Conservation (phyloP, 2,329 filamentous ascomycete species). For the Ophiocordyceps australis region DNA sequence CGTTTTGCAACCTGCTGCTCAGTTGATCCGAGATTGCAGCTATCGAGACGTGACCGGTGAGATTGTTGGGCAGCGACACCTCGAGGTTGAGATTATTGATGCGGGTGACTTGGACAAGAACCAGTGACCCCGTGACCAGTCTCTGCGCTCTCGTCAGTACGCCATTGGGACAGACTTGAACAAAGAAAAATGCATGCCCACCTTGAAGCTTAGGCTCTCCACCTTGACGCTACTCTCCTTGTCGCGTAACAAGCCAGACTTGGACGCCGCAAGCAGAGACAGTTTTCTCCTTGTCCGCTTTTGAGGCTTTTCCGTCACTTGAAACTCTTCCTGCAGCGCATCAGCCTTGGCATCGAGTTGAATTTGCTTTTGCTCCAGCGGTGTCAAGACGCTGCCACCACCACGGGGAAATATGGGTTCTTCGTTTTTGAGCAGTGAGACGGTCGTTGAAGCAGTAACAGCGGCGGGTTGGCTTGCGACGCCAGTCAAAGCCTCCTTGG, state of each 20-base stretch:
- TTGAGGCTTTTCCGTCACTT: slow-evolving; percentile 23
- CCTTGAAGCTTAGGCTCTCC: slow-evolving; percentile 81
- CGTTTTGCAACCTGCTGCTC: slow-evolving; percentile 57
- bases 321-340: slow-evolving; percentile 70
- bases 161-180: no score
- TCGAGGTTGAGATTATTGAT: slow-evolving; percentile 67
- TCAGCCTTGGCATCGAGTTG: slow-evolving; percentile 84
- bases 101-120: slow-evolving; percentile 71
- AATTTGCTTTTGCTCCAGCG: slow-evolving; percentile 91
- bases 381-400: slow-evolving; percentile 76
- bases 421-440: slow-evolving; percentile 48
- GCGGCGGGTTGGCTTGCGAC: no score
- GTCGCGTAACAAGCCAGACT: no score
- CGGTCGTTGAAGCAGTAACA: no score
- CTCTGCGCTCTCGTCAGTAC: slow-evolving; percentile 35
- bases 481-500: slow-evolving; percentile 22
- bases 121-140: slow-evolving; percentile 66
- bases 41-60: slow-evolving; percentile 75
- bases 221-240: slow-evolving; percentile 48
- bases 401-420: slow-evolving; percentile 86
- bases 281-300: slow-evolving; percentile 39
- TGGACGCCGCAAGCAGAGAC: slow-evolving; percentile 32
- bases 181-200: slow-evolving; percentile 15
- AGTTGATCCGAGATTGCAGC: slow-evolving; percentile 78
- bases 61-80: slow-evolving; percentile 78